Base-by-base conservation (phyloP, 75 land plant genomes). In the Cupressus sempervirens region DNA sequence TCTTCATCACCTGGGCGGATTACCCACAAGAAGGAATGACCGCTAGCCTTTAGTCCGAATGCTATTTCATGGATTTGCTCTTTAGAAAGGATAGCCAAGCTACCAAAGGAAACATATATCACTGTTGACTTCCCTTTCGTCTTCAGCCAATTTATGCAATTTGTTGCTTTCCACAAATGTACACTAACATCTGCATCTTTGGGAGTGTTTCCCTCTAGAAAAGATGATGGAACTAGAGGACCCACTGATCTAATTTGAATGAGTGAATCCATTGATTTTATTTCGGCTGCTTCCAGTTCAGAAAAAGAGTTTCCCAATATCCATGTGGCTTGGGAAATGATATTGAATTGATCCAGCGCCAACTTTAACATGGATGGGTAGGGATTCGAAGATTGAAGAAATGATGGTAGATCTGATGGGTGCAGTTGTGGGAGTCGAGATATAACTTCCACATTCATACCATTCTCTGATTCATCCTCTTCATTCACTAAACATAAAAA, bases 331-430 rank as follows among this genome's bases (percentile, higher is more conserved):
- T 93, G 91, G 1, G 29, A 15, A 0, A 92, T 82, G 82, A 86
- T 89, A 35, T 75, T 45, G 74, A 41, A 48, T 6, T 68, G 48
- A 0, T 82, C 85, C 0, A 88, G 46, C 82, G 90, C 85, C 7
- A 84, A 81, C 8, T 82, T 34, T 35, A 62, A 29, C 0, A 90
- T 67, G 38, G 85, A n/a, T 13, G 36, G 38, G 81, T 83, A 84
- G 36, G 92, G 90, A 15, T 86, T 89, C 2, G 82, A 26, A 0
- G 92, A 86, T 74, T 88, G 88, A 46, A 95, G 67, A 88, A 92
- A 92, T 32, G 89, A 83, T 4, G 96, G 93, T 56, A 95, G 53
- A 40, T 93, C 91, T 67, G 88, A 88, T 32, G 88, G 29, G 34
- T 79, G 86, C 14, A 92, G n/a, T 0, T 92, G 73, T 2, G 96